Conservation (phyloP, 1,139 yeast species). For the Hyphopichia wangnamkhiaoensis region DNA sequence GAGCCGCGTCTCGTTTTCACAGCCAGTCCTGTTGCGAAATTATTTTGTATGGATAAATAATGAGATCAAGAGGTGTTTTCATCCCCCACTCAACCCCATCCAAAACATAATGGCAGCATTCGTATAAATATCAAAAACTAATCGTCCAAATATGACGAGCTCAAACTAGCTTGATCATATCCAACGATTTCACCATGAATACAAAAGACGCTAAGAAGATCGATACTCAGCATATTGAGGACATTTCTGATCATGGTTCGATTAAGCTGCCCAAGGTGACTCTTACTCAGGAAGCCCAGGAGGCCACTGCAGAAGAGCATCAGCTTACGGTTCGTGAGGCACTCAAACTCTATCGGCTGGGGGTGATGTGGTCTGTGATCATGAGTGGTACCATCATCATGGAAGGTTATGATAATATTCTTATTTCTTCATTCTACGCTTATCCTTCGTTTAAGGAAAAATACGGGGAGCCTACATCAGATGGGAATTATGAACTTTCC, state of each 20-base stretch:
- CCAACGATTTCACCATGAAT: neutral
- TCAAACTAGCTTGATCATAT: too few species aligned
- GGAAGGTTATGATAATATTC: constrained; percentile 25
- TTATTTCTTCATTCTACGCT: constrained; percentile 22
- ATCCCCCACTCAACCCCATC: too few species aligned
- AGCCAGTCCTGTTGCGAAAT: too few species aligned
- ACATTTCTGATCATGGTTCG: neutral
- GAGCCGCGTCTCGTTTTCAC: too few species aligned
- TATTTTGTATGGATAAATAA: too few species aligned
- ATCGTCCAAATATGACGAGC: too few species aligned
- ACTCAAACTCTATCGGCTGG: constrained; percentile 18
- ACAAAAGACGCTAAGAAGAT: constrained; percentile 1
- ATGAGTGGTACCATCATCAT: constrained; percentile 24
- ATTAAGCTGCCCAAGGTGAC: neutral
- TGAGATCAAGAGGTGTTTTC: too few species aligned
- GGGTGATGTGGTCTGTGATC: constrained; percentile 24
- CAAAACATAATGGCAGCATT: too few species aligned
- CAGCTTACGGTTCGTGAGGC: constrained; percentile 18
- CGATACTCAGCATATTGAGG: constrained; percentile 4
- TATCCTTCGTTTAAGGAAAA: constrained; percentile 22
- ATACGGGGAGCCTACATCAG: constrained; percentile 16
- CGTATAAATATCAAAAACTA: too few species aligned
- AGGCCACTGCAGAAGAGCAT: constrained; percentile 22
- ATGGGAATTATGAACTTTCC: constrained; percentile 17
- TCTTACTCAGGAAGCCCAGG: constrained; percentile 12